Base-by-base conservation (phyloP, 2,329 filamentous ascomycete species). In the Volutella citrinella region DNA sequence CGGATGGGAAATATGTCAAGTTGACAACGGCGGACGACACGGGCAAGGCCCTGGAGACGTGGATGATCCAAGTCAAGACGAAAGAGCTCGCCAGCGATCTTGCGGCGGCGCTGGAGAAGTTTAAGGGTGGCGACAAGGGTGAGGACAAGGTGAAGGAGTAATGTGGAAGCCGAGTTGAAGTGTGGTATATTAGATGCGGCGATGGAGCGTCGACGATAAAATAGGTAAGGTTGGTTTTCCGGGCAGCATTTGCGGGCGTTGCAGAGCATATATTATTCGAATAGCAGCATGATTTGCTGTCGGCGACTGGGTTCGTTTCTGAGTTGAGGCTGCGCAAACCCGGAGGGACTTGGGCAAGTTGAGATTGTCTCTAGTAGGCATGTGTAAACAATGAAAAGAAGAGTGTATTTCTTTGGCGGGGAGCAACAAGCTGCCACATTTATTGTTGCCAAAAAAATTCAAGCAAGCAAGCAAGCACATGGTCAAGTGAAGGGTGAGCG, bases 11-110 rank as follows among this genome's bases (percentile, higher is more conserved):
- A 60, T 80, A 76, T 39, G 65, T 84, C 38, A 79, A 75, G 54
- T 48, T 83, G 37, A 68, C 69, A 10, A 71, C 76, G 6, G 72
- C 78, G 2, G 73, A 72, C 36, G 76, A 79, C 31, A 66, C 69
- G 30, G 80, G 79, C 12, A 69, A 69, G 27, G 70, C 72, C 1
- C 60, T 85, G 18, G 81, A 85, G 59, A 79, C 78, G 5, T 90
- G 82, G 81, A 74, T 83, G 55, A 60, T 89, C 12, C 79, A 82
- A 55, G 77, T 87, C 29, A 87, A 84, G 66, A 81, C 80, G 4
- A 66, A 71, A 43, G 71, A 76, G 21, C 51, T 80, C 25, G 74
- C 82, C 10, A 64, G 69, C 48, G 64, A 68, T 30, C 58, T 87
- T 24, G 72, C 73, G 2, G 58, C 58, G 12, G 64, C 62, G 4